phyloP scores from a whole-genome alignment of 306 rosid genomes.

The Malus fusca region DNA sequence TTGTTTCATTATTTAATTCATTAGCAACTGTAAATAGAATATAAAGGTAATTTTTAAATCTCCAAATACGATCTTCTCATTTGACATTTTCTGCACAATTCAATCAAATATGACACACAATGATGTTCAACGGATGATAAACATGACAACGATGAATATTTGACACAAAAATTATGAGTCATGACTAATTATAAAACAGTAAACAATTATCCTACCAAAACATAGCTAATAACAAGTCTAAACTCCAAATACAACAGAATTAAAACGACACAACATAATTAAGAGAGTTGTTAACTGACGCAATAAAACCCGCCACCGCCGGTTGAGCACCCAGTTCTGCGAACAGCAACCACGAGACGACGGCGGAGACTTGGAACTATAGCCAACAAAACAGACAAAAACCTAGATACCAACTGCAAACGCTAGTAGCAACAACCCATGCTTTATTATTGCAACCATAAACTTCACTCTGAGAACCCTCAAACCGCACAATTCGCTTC shows the following conservation, averaged over 20 bases:
- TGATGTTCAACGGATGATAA: too few relatives aligned
- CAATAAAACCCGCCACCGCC: conserved; percentile 33
- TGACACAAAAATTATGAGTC: background rate
- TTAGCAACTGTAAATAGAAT: too few relatives aligned
- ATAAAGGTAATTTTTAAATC: too few relatives aligned
- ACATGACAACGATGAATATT: background rate
- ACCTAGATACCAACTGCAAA: background rate
- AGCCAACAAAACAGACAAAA: background rate
- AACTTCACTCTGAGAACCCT: background rate
- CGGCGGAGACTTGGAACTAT: conserved; percentile 22
- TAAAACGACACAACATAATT: background rate
- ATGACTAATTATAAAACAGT: background rate
- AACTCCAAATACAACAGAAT: background rate
- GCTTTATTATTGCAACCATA: conserved; percentile 10
- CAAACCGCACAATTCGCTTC: conserved; percentile 51
- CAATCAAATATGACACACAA: too few relatives aligned
- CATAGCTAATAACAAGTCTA: background rate
- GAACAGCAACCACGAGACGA: conserved; percentile 25
- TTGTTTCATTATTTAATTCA: too few relatives aligned
- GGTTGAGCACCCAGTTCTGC: conserved; percentile 71
- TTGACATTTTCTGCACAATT: too few relatives aligned
- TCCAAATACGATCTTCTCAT: too few relatives aligned
- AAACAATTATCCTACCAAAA: background rate
- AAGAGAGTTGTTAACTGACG: background rate
- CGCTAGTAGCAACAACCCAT: conserved; percentile 11